A percentile compares a stretch with the other conserved stretches of the same genome.
These are phyloP conservation scores for Chalciporus piperatus DNA, from an alignment of 768 basidiomycete species.

Conservation along the genomic window DNA sequence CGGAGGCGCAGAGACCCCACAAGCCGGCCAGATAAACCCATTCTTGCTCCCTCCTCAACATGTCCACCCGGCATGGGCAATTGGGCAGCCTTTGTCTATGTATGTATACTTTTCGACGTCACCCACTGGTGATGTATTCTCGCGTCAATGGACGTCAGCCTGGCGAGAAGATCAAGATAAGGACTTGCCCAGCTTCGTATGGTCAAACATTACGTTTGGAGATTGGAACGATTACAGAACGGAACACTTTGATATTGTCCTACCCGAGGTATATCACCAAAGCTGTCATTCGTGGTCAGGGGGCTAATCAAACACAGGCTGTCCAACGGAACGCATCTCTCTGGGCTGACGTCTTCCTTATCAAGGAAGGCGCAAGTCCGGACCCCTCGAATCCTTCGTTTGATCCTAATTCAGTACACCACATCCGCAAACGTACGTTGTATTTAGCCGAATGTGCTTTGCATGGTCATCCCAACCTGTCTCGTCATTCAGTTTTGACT, in stretches of 20 bases:
- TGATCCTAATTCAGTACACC: constrained; percentile 57
- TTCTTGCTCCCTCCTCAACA: constrained; percentile 53
- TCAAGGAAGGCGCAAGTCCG: constrained; percentile 61
- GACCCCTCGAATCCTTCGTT: constrained; percentile 58
- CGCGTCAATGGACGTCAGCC: constrained; percentile 47
- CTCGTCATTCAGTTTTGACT: constrained; percentile 61
- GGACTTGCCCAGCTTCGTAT: constrained; percentile 64
- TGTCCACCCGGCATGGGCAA: constrained; percentile 55
- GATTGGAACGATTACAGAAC: constrained; percentile 64
- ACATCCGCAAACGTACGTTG: constrained; percentile 69
- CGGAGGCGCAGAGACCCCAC: constrained; percentile 10
- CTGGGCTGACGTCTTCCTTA: constrained; percentile 81
- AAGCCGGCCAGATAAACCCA: constrained; percentile 40
- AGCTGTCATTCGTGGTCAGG: neutral
- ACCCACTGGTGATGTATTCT: constrained; percentile 58
- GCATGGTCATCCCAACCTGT: constrained; percentile 3
- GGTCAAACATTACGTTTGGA: constrained; percentile 77
- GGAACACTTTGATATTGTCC: constrained; percentile 54
- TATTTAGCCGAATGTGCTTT: neutral
- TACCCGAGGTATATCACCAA: constrained; percentile 57
- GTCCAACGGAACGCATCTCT: constrained; percentile 78
- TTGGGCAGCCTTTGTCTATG: constrained; percentile 62
- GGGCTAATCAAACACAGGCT: constrained; percentile 40
- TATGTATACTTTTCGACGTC: constrained; percentile 73
- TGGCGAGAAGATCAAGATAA: constrained; percentile 48